Conservation (phyloP, 495 filamentous ascomycete genomes). For the Aspergillus egyptiacus region DNA sequence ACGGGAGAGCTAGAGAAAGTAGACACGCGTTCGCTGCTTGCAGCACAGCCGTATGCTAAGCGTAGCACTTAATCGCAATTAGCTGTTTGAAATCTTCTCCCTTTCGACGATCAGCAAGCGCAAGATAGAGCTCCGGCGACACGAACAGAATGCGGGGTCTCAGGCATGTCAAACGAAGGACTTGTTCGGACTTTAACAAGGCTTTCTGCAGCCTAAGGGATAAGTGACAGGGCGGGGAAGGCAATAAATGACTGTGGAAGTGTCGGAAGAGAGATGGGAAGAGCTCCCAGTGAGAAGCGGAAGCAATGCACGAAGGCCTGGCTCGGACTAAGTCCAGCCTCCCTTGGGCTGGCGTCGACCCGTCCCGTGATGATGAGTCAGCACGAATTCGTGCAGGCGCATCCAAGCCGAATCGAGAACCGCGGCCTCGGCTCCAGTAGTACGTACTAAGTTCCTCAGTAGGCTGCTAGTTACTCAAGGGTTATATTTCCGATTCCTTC, state of each 20-base stretch:
- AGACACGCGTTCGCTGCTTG: constrained; percentile 3
- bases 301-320: neutral
- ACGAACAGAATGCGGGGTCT: constrained; percentile 41
- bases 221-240: neutral
- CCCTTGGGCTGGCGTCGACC: neutral
- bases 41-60: no score
- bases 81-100: neutral
- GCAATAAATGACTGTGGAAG: constrained; percentile 1
- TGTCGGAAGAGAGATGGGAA: neutral
- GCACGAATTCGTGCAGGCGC: neutral
- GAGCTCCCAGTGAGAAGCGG: constrained; percentile 1
- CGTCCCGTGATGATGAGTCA: constrained; percentile 18
- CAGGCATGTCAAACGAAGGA: constrained; percentile 22
- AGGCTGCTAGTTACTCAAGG: no score
- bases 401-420: neutral
- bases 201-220: constrained; percentile 15
- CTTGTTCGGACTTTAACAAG: constrained; percentile 11
- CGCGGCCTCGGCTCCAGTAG: constrained; percentile 6
- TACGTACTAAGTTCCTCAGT: no score
- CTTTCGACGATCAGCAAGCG: constrained; percentile 1
- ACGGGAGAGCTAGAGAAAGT: neutral
- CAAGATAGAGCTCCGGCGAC: constrained; percentile 40
- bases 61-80: no score
- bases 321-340: neutral
- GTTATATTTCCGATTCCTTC: neutral